Evolutionary conservation across 73 alveolate species (phyloP).

Genomic region (Symbiodinium natans): DNA sequence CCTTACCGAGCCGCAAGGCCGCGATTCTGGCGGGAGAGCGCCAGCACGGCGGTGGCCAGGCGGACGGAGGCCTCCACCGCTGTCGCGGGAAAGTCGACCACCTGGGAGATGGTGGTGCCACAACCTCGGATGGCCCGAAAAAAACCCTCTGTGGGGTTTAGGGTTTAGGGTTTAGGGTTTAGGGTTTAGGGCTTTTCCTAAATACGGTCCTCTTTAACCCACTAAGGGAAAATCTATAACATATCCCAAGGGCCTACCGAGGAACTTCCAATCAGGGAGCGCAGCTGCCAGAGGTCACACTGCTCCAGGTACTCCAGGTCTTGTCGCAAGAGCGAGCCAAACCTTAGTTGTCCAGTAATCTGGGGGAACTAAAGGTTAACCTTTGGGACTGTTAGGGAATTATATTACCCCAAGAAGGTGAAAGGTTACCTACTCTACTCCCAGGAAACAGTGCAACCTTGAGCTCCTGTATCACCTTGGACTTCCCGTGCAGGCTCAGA

Average conservation of each 20-base stretch:
- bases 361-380: no score
- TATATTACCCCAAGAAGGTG: no score
- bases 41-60: conserved; percentile 42
- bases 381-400: no score
- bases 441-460: conserved; percentile 73
- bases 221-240: no score
- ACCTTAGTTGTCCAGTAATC: no score
- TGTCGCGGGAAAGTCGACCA: conserved; percentile 79
- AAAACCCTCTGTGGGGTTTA: no score
- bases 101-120: conserved; percentile 80
- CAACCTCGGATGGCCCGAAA: no score
- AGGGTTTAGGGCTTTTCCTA: no score
- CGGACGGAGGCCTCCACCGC: conserved; percentile 63
- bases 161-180: no score
- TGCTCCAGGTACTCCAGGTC: conserved; percentile 89
- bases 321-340: conserved; percentile 61
- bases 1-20: conserved; percentile 1
- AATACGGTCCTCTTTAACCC: no score
- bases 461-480: conserved; percentile 83
- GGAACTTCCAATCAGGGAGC: conserved; percentile 57
- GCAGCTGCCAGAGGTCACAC: conserved; percentile 77
- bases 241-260: no score
- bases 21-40: conserved; percentile 56
- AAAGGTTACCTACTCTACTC: no score
- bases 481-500: conserved; percentile 55